Evolutionary conservation across 805 yeast species (phyloP).

Genomic region (Candida ortonii): DNA sequence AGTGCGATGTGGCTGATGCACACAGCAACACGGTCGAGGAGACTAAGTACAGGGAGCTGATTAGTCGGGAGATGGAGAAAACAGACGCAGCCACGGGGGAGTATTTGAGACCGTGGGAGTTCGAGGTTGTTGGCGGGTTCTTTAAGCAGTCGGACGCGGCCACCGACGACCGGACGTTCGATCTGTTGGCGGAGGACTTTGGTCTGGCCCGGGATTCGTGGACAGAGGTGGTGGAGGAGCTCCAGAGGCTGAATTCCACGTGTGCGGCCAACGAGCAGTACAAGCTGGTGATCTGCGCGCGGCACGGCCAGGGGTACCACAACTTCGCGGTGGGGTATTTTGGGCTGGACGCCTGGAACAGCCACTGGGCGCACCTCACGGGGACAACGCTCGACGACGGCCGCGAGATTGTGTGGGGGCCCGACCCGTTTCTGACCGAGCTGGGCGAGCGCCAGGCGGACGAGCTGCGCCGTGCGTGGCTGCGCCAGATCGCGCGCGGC

Average conservation of each 20-base stretch:
- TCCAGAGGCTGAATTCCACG: conserved; percentile 36
- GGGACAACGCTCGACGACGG: conserved; percentile 45
- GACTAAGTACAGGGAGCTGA: conserved; percentile 11
- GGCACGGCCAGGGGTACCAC: conserved; percentile 73
- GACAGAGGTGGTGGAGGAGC: conserved; percentile 34
- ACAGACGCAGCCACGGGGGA: conserved; percentile 27
- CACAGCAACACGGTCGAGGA: conserved; percentile 22
- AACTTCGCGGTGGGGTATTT: conserved; percentile 53
- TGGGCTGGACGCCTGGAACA: conserved; percentile 57
- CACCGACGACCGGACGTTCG: conserved; percentile 48
- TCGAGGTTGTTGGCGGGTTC: conserved; percentile 48
- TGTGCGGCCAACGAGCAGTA: conserved; percentile 39
- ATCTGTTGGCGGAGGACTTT: conserved; percentile 40
- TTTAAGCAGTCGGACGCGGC: conserved; percentile 44
- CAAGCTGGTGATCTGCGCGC: conserved; percentile 52
- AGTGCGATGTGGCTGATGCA: conserved; percentile 30
- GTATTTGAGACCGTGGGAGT: conserved; percentile 41
- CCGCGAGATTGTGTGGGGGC: conserved; percentile 48
- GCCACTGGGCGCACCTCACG: conserved; percentile 47
- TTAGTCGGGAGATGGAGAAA: conserved; percentile 12
- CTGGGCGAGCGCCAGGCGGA: conserved; percentile 56
- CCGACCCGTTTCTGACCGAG: conserved; percentile 58
- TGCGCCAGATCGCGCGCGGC: conserved; percentile 40
- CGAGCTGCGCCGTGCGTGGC: conserved; percentile 44
- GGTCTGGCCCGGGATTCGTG: conserved; percentile 43